Conservation (phyloP, 2,329 filamentous ascomycete genomes). For the Pyrenochaeta sp. region DNA sequence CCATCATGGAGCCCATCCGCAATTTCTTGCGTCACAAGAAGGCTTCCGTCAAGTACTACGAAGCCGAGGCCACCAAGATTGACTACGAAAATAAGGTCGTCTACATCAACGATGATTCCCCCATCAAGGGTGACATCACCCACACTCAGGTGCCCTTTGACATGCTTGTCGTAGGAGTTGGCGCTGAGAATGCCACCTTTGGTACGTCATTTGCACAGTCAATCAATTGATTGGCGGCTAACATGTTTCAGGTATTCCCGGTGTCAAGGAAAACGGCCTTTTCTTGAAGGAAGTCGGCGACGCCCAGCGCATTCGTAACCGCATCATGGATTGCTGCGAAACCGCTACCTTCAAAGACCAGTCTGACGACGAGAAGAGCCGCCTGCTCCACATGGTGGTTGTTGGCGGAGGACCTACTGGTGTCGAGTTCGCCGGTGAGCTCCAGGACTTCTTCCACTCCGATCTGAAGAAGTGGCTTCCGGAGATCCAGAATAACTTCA, state of each 20-base stretch:
- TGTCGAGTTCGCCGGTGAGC: slow-evolving; percentile 97
- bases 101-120: slow-evolving; percentile 89
- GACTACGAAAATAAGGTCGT: slow-evolving; percentile 90
- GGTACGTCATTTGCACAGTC: slow-evolving; percentile 59
- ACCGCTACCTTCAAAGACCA: slow-evolving; percentile 99
- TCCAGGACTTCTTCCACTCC: slow-evolving; percentile 98
- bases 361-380: slow-evolving; percentile 83
- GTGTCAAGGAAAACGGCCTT: slow-evolving; percentile 92
- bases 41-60: slow-evolving; percentile 93
- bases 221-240: slow-evolving; percentile 13
- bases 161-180: slow-evolving; percentile 96
- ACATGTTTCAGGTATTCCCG: slow-evolving; percentile 72
- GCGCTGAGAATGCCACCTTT: slow-evolving; percentile 98
- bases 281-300: slow-evolving; percentile 99
- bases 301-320: slow-evolving; percentile 94
- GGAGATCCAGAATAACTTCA: slow-evolving; percentile 92
- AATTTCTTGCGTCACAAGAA: slow-evolving; percentile 96
- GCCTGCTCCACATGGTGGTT: slow-evolving; percentile 95
- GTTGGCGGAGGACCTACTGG: slow-evolving; percentile 88
- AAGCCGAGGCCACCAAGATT: slow-evolving; percentile 95
- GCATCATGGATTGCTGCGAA: slow-evolving; percentile 99
- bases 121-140: slow-evolving; percentile 82
- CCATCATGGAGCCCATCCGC: slow-evolving; percentile 98
- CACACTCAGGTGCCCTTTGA: slow-evolving; percentile 95
- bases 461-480: slow-evolving; percentile 98